These are phyloP conservation scores for Scheffersomyces insectosa DNA, from an alignment of 1,139 yeast species.

Conservation along the genomic window DNA sequence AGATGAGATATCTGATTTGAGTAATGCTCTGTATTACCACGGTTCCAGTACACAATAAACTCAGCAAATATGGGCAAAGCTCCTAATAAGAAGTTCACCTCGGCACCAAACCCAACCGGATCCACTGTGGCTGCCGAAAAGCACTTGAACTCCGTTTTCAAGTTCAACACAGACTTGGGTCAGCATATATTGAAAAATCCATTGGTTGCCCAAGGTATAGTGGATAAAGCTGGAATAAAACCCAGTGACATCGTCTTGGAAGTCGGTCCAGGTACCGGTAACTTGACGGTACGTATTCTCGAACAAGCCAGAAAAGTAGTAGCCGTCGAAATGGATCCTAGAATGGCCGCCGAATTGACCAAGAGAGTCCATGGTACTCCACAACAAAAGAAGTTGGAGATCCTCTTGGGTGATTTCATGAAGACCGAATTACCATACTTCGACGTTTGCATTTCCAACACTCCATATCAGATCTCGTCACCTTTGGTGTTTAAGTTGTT, in stretches of 20 bases:
- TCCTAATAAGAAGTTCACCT: slow-evolving; percentile 51
- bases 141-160: slow-evolving; percentile 81
- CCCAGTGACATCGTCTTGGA: slow-evolving; percentile 93
- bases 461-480: slow-evolving; percentile 97
- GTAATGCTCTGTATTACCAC: no score
- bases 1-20: no score
- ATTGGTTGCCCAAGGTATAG: slow-evolving; percentile 95
- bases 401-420: slow-evolving; percentile 92
- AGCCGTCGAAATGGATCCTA: slow-evolving; percentile 98
- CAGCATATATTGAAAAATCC: slow-evolving; percentile 98
- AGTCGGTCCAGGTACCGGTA: slow-evolving; percentile 99
- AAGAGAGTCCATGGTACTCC: slow-evolving; percentile 98
- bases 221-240: slow-evolving; percentile 89
- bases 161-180: slow-evolving; percentile 94
- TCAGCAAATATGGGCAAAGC: slow-evolving; percentile 50
- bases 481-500: slow-evolving; percentile 92
- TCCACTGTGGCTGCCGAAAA: slow-evolving; percentile 63
- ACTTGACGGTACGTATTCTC: slow-evolving; percentile 86
- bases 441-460: slow-evolving; percentile 93
- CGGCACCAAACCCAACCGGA: slow-evolving; percentile 43
- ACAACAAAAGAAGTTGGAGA: slow-evolving; percentile 85
- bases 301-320: slow-evolving; percentile 90
- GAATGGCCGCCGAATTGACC: slow-evolving; percentile 98
- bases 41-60: no score
- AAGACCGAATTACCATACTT: slow-evolving; percentile 93